Evolutionary conservation across 192 early-diverging fungal species (phyloP).

Genomic region (Cladochytrium replicatum): DNA sequence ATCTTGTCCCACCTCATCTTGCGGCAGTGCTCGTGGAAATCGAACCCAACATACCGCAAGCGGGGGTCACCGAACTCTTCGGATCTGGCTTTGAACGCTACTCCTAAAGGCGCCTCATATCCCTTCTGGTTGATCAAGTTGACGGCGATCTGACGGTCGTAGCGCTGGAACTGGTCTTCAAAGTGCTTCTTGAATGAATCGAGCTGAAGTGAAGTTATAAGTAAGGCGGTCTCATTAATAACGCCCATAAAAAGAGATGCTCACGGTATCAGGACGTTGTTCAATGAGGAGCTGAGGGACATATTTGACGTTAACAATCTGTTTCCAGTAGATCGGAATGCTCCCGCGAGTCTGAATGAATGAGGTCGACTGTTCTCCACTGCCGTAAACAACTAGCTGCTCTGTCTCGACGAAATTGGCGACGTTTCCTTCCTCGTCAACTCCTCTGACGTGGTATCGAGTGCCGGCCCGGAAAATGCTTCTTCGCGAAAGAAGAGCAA

Average conservation of each 20-base stretch:
- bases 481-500: constrained; percentile 72
- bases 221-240: constrained; percentile 14
- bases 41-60: constrained; percentile 76
- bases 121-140: constrained; percentile 93
- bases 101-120: constrained; percentile 77
- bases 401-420: constrained; percentile 98
- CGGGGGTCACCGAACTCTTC: constrained; percentile 27
- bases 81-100: constrained; percentile 64
- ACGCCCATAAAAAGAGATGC: constrained; percentile 5
- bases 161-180: constrained; percentile 52
- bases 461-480: constrained; percentile 66
- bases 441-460: constrained; percentile 86
- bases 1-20: constrained; percentile 94
- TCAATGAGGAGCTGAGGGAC: constrained; percentile 76
- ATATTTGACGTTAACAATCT: constrained; percentile 86
- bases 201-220: constrained; percentile 35
- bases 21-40: constrained; percentile 94
- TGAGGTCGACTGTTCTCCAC: constrained; percentile 45
- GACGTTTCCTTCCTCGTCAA: constrained; percentile 84
- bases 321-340: constrained; percentile 90
- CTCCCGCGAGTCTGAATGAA: constrained; percentile 94
- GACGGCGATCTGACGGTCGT: constrained; percentile 76
- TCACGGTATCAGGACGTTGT: constrained; percentile 55
- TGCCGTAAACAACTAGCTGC: constrained; percentile 67
- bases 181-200: constrained; percentile 66